Conservation (phyloP, 176 grass and related monocot genomes). For the Raddia guianensis region DNA sequence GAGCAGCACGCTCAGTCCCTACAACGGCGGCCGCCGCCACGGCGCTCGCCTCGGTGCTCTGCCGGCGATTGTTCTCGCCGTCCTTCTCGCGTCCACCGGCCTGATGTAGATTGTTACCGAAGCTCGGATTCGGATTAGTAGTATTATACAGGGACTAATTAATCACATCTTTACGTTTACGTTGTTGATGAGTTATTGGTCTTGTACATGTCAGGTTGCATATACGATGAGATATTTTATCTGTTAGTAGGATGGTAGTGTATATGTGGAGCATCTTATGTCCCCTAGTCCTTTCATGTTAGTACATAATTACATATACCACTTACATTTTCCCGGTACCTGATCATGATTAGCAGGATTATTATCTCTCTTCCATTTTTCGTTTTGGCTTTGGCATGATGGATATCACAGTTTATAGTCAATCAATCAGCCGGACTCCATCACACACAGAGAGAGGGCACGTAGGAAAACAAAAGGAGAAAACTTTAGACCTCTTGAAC, state of each 20-base stretch:
- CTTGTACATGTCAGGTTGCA: constrained; percentile 19
- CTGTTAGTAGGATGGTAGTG: background rate
- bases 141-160: background rate
- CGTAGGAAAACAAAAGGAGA: background rate
- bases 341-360: background rate
- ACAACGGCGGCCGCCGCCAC: constrained; percentile 9
- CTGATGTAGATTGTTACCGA: constrained; percentile 31
- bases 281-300: too few relatives aligned
- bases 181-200: constrained; percentile 1
- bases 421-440: background rate
- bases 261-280: background rate
- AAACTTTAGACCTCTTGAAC: background rate
- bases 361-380: background rate
- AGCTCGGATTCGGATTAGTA: constrained; percentile 13
- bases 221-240: background rate
- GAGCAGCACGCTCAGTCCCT: constrained; percentile 49
- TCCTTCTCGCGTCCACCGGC: constrained; percentile 8
- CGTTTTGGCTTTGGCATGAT: background rate
- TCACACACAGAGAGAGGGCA: background rate
- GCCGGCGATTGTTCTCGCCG: background rate
- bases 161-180: background rate
- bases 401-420: background rate
- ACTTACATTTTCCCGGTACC: background rate
- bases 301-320: too few relatives aligned
- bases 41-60: constrained; percentile 23